A percentile compares a stretch with the other conserved stretches of the same genome.
phyloP scores from a whole-genome alignment of 1,284 basidiomycete genomes.

The Fistulina hepatica region DNA sequence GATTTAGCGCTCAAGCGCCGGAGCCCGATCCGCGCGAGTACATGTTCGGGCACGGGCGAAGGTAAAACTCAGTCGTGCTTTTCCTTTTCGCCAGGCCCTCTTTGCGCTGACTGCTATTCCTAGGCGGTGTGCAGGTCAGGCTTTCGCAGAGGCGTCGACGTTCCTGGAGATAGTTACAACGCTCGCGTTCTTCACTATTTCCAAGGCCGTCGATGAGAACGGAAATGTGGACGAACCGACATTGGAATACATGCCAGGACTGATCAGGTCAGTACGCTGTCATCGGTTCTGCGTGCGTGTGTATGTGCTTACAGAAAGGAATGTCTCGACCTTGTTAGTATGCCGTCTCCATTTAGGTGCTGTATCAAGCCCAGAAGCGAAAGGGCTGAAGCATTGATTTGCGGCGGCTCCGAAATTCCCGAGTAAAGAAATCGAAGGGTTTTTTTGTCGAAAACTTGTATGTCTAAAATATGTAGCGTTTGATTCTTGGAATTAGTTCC shows the following conservation, averaged over 20 bases:
- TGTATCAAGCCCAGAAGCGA: background rate
- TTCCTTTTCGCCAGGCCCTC: background rate
- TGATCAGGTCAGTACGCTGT: background rate
- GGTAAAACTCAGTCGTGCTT: no score
- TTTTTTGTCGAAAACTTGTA: no score
- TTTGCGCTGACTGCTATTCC: background rate
- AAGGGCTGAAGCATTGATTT: background rate
- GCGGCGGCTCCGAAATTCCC: no score
- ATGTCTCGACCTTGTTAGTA: background rate
- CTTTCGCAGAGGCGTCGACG: conserved; percentile 8
- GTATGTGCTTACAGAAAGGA: no score
- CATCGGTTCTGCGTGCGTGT: no score
- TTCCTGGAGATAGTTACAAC: conserved; percentile 1
- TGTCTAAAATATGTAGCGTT: no score
- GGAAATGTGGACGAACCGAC: background rate
- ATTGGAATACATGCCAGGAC: background rate
- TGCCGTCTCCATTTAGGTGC: background rate
- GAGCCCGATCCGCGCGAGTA: no score
- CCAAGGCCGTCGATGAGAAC: background rate
- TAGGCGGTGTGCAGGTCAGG: background rate
- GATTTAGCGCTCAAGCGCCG: background rate
- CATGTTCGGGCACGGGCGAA: no score
- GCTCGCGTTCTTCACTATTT: background rate
- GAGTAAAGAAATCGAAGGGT: no score
- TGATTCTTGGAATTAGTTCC: no score